These are phyloP conservation scores for Aspergillus hancockii DNA, from an alignment of 495 filamentous ascomycete genomes.

Conservation along the genomic window DNA sequence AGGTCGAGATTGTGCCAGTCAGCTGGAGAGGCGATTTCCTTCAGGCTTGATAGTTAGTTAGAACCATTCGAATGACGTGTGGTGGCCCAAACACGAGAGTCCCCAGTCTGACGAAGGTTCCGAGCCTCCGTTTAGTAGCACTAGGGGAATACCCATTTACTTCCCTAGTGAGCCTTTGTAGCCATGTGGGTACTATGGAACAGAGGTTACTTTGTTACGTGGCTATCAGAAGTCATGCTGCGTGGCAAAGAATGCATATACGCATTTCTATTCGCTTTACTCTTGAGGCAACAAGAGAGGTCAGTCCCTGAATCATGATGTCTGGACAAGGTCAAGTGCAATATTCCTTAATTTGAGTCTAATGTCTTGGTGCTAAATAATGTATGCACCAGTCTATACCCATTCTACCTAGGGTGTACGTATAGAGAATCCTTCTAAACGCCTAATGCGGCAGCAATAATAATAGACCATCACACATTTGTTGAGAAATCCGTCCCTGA, in stretches of 20 bases:
- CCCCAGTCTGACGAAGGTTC: background rate
- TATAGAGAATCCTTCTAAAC: background rate
- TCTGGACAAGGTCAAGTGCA: background rate
- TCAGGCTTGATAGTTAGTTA: background rate
- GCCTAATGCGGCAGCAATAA: slow-evolving; percentile 1
- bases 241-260: background rate
- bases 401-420: background rate
- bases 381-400: background rate
- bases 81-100: background rate
- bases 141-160: too few species aligned
- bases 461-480: background rate
- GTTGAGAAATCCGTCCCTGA: background rate
- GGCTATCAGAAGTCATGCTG: background rate
- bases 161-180: background rate
- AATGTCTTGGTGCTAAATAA: background rate
- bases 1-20: background rate
- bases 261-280: background rate
- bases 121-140: background rate
- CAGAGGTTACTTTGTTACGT: background rate
- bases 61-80: background rate
- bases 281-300: too few species aligned
- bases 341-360: background rate
- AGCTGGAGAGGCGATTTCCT: background rate
- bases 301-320: background rate
- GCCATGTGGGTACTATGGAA: background rate